Base-by-base conservation (phyloP, 495 filamentous ascomycete genomes). In the Trichoderma parareesei region DNA sequence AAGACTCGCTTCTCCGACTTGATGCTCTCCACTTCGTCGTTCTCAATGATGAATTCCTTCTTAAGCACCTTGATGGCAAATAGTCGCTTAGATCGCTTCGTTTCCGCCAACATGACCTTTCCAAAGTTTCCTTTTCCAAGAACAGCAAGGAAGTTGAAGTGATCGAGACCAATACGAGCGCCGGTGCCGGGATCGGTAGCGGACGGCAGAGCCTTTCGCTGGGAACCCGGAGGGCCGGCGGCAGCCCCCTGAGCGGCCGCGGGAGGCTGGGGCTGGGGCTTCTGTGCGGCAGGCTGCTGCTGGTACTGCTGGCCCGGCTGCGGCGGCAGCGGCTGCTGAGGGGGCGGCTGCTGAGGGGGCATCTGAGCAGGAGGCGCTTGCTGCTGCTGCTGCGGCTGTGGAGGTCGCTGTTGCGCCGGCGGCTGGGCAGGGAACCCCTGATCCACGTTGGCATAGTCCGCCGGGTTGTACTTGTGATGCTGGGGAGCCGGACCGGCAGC, bases 11-110 rank as follows among this genome's bases (percentile, higher is more conserved):
- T 98, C 79, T 99, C 94, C 5, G 95, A 98, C 71, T 92, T 88
- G 44, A 90, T 96, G 78, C 95, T 98, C 75, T 99, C 94, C n/a
- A 99, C 94, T 76, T 99, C 94, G 75, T 99, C 94, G 68, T 99
- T 96, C 74, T 99, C 94, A 65, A 99, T 99, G 73, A 99, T 99
- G 75, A 99, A 99, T 69, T 99, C 94, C 81, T 99, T 99, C 84
- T 99, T 99, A 70, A 99, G 81, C 40, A 99, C 94, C 76, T 99
- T 99, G 76, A 99, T 99, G 63, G 94, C 94, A 74, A 98, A 99
- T 40, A 99, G 80, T 73, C 94, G 89, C 73, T 92, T 91, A 33
- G 87, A 83, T 53, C 86, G 84, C 80, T 99, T 99, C 5, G 94
- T 97, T 77, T 99, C 94, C 8, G 94, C 94, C 69, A 99, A 78